Evolutionary conservation across 2,329 filamentous ascomycete genomes (phyloP).

Genomic region (Akanthomyces dipterigenus): DNA sequence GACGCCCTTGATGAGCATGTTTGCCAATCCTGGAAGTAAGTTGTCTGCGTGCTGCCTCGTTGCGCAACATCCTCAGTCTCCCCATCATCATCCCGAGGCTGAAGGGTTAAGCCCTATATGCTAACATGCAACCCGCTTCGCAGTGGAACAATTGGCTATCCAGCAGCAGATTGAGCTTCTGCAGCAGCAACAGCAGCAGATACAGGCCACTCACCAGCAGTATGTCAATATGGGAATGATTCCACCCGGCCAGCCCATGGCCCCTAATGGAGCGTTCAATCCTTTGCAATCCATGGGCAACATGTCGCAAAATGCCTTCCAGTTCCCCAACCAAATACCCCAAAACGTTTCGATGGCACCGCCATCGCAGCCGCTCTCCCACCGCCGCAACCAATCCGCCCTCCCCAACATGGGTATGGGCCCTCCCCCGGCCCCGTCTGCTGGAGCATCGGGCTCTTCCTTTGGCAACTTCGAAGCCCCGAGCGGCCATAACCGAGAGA

Average conservation of each 20-base stretch:
- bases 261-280: conserved; percentile 64
- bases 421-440: conserved; percentile 83
- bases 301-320: conserved; percentile 76
- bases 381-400: conserved; percentile 97
- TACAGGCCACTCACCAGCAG: conserved; percentile 92
- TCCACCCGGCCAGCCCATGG: conserved; percentile 70
- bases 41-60: conserved; percentile 18
- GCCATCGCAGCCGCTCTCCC: conserved; percentile 71
- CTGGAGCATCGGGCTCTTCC: conserved; percentile 70
- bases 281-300: conserved; percentile 75
- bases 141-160: conserved; percentile 95
- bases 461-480: conserved; percentile 75
- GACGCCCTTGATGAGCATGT: conserved; percentile 96
- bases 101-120: background rate
- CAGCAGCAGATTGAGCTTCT: conserved; percentile 97
- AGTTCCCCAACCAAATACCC: conserved; percentile 74
- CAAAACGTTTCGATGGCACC: conserved; percentile 68
- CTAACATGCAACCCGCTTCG: conserved; percentile 13
- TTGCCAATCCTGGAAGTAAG: conserved; percentile 58
- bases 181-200: conserved; percentile 96
- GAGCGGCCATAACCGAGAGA: conserved; percentile 56
- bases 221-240: conserved; percentile 98
- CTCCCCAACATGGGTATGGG: conserved; percentile 89
- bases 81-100: background rate
- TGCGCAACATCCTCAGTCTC: background rate